A percentile compares a stretch with the other conserved stretches of the same genome.
phyloP scores from a whole-genome alignment of 306 rosid genomes.

The Glycine latifolia region DNA sequence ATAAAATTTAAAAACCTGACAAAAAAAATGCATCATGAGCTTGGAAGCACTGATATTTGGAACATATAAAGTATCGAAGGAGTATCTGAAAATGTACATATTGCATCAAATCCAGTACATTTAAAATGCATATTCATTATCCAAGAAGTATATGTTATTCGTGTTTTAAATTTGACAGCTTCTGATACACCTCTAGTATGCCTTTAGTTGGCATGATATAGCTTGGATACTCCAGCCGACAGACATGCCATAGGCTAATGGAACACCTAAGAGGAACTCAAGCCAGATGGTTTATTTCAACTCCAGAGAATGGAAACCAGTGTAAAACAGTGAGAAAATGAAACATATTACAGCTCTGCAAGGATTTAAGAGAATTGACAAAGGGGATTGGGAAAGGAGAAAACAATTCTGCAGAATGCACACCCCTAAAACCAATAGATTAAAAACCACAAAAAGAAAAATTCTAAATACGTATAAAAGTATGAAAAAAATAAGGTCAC shows the following conservation, averaged over 20 bases:
- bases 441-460: background rate
- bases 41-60: background rate
- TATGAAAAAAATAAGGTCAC: too few species aligned
- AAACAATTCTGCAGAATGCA: background rate
- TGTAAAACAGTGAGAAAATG: conserved; percentile 8
- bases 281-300: conserved; percentile 9
- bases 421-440: background rate
- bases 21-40: background rate
- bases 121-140: background rate
- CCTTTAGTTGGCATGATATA: background rate
- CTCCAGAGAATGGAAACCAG: background rate
- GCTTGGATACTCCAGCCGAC: background rate
- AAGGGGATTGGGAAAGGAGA: conserved; percentile 8
- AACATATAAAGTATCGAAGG: background rate
- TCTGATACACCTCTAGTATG: background rate
- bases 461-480: background rate
- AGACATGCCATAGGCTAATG: background rate
- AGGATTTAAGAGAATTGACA: conserved; percentile 23
- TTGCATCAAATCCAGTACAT: background rate
- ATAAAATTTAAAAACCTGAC: background rate
- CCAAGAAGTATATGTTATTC: background rate
- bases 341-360: conserved; percentile 6
- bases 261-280: background rate
- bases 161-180: background rate
- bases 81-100: background rate